Base-by-base conservation (phyloP, 2,329 filamentous ascomycete species). In the Xenosphaeropsis pyriputrescens region DNA sequence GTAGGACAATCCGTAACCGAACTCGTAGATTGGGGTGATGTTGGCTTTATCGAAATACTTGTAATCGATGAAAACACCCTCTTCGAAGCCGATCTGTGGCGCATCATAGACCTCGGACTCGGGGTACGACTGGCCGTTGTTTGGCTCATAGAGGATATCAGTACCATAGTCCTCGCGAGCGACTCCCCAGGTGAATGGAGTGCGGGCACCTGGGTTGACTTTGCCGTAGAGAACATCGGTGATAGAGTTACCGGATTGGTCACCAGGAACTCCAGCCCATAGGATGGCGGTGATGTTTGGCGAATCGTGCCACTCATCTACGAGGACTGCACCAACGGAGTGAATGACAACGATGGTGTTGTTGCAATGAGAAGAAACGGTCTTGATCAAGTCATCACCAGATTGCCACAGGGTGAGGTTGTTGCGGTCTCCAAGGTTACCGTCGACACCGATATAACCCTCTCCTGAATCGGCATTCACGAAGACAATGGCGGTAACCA, bases 301-400 rank as follows among this genome's bases (percentile, higher is more conserved):
- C 57, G 75, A 77, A 37, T 82, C 61, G 50, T 82, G 77, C 68
- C 77, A 89, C 8, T 84, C 72, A 11, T 76, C 73, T 17, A 95
- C 60, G 1, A 93, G 62, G 4, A 93, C 82, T 1, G 88, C 75
- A 0, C 86, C 86, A 3, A 79, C 73, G 1, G 82, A 85, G 63
- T 96, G 89, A 41, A 96, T 79, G 40, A 95, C 75, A 13, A 96
- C 84, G 42, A 96, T 80, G 11, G 86, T 94, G 68, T 95, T 94
- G 62, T 79, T 76, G 66, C 80, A 88, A 43, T 75, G 55, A 6
- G 75, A 67, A 1, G 85, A 77, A 9, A 94, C 84, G 35, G 81
- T 85, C 58, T 81, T 71, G 59, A 96, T 82, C 39, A 96, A 62
- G 1, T 70, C 67, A 38, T 96, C 85, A 31, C 85, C 88, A 41